Evolutionary conservation across 1,284 basidiomycete species (phyloP).

Genomic region (Cutaneotrichosporon dermatis): DNA sequence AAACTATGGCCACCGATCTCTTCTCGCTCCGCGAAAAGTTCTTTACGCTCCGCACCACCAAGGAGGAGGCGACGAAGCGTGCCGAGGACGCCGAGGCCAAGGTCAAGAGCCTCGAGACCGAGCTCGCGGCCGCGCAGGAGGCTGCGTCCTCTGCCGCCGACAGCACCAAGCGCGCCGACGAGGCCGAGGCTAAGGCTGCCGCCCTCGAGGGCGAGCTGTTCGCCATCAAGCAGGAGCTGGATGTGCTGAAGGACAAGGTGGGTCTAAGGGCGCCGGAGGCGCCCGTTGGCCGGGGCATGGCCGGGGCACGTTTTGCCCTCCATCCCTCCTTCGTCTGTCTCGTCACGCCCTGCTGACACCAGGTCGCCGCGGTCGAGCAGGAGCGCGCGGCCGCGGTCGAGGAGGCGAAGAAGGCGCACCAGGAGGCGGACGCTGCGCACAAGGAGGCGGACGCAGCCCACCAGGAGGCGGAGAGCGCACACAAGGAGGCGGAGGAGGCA

Average conservation of each 20-base stretch:
- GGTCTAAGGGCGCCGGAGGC: background rate
- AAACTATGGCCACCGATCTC: constrained; percentile 3
- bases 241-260: constrained; percentile 6
- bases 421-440: background rate
- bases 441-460: background rate
- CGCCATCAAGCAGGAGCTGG: constrained; percentile 1
- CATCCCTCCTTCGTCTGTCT: no score
- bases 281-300: no score
- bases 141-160: background rate
- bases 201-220: constrained; percentile 4
- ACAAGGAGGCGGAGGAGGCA: background rate
- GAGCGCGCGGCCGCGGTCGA: constrained; percentile 1
- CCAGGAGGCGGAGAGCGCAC: background rate
- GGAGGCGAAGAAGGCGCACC: background rate
- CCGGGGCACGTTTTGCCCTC: no score
- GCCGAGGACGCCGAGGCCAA: constrained; percentile 1
- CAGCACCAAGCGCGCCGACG: background rate
- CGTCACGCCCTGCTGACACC: background rate
- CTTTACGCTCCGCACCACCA: constrained; percentile 5
- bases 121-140: constrained; percentile 1
- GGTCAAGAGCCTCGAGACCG: background rate
- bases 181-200: background rate
- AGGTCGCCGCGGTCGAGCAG: constrained; percentile 1
- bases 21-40: constrained; percentile 6
- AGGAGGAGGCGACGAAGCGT: constrained; percentile 4